A percentile compares a stretch with the other conserved stretches of the same genome.
These are phyloP conservation scores for Monosporascus sp. DNA, from an alignment of 2,329 filamentous ascomycete species.

Conservation along the genomic window DNA sequence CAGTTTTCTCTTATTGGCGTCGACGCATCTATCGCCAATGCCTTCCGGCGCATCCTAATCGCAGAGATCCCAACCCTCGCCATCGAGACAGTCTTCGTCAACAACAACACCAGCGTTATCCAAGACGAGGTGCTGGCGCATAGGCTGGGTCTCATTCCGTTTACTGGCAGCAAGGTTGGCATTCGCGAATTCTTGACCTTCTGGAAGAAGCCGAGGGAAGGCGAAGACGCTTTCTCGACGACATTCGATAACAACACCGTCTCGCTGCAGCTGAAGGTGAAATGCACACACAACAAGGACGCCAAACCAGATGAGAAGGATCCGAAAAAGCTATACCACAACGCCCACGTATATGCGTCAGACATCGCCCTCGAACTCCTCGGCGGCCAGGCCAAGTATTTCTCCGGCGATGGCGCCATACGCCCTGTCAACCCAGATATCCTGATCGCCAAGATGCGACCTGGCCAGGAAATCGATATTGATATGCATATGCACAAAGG, in stretches of 20 bases:
- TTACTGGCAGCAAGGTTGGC: conserved; percentile 72
- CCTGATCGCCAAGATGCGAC: conserved; percentile 86
- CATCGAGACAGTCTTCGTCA: conserved; percentile 87
- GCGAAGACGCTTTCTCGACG: conserved; percentile 55
- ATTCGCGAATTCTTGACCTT: conserved; percentile 74
- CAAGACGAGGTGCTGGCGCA: conserved; percentile 95
- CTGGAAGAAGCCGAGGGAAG: conserved; percentile 65
- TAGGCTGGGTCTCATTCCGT: conserved; percentile 82
- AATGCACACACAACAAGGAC: conserved; percentile 73
- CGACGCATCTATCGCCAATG: conserved; percentile 91
- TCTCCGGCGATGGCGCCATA: conserved; percentile 64
- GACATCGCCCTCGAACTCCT: conserved; percentile 73
- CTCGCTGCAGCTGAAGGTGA: conserved; percentile 67
- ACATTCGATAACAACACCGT: conserved; percentile 82
- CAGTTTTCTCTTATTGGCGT: conserved; percentile 89
- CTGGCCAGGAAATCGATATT: conserved; percentile 79
- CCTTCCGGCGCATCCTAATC: conserved; percentile 93
- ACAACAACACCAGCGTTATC: conserved; percentile 96
- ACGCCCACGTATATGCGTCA: conserved; percentile 76
- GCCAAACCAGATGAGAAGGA: conserved; percentile 71
- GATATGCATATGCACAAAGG: conserved; percentile 95
- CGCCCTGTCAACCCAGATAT: conserved; percentile 84
- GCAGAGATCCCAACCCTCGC: conserved; percentile 91
- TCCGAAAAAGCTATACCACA: conserved; percentile 76
- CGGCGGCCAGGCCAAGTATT: conserved; percentile 66